Conservation (phyloP, 225 moss, liverwort and hornwort genomes). For the Anthoceros angustus region DNA sequence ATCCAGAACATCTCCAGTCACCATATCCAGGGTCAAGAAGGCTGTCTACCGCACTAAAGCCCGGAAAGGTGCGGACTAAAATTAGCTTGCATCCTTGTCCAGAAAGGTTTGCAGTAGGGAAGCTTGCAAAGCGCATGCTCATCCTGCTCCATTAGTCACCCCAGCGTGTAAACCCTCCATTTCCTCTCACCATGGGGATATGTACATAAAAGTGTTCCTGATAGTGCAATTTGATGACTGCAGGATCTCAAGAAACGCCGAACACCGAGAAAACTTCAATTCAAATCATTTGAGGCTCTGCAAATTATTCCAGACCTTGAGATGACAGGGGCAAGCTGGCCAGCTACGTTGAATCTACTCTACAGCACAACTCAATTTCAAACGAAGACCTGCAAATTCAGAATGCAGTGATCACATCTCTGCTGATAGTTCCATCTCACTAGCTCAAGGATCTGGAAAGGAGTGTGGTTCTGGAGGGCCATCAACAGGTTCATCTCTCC, state of each 20-base stretch:
- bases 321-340: constrained; percentile 8
- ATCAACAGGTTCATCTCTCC: background rate
- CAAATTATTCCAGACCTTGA: constrained; percentile 9
- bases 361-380: background rate
- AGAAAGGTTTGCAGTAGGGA: no score
- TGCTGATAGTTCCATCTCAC: background rate
- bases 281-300: constrained; percentile 4
- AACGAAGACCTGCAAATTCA: background rate
- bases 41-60: background rate
- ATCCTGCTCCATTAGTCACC: no score
- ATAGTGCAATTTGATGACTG: no score
- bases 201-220: background rate
- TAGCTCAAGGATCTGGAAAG: background rate
- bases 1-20: background rate
- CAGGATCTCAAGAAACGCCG: constrained; percentile 59
- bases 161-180: no score
- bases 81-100: background rate
- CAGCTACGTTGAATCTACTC: no score
- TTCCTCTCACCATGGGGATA: no score
- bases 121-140: no score
- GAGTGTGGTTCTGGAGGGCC: background rate
- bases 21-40: background rate
- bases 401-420: background rate
- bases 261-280: constrained; percentile 37
- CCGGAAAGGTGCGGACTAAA: background rate